A percentile compares a stretch with the other conserved stretches of the same genome.
Conservation (phyloP, 163 green algal genomes). For the Scenedesmus sp. region DNA sequence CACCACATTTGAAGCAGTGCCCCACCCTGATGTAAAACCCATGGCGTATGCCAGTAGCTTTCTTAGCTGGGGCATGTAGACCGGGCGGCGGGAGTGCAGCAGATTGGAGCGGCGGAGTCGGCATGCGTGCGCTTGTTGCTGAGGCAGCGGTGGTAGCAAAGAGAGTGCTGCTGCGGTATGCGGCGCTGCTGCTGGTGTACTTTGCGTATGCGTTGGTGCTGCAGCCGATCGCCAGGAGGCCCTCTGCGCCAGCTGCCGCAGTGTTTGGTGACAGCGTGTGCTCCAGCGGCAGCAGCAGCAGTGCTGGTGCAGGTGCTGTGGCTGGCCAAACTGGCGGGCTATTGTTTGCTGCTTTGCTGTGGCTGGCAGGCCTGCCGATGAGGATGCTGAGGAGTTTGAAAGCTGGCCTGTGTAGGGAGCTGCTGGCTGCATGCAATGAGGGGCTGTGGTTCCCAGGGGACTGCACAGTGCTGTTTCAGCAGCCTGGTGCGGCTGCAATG, state of each 20-base stretch:
- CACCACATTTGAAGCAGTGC: constrained; percentile 90
- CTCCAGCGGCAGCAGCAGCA: background rate
- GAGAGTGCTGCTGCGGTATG: background rate
- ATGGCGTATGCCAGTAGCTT: constrained; percentile 87
- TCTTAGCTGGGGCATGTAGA: constrained; percentile 51
- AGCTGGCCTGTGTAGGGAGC: background rate
- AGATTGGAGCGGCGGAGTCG: background rate
- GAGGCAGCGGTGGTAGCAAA: background rate
- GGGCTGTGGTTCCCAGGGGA: background rate
- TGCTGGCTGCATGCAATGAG: background rate
- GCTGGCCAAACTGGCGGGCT: background rate
- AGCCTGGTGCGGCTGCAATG: background rate
- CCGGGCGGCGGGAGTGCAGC: background rate
- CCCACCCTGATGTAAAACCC: constrained; percentile 91
- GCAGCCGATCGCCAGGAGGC: background rate
- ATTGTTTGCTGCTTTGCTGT: background rate
- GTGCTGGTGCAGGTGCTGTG: background rate
- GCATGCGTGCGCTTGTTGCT: background rate
- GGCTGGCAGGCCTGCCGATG: background rate
- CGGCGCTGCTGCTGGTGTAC: background rate
- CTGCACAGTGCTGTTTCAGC: background rate
- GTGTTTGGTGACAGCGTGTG: background rate
- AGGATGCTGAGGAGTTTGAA: background rate
- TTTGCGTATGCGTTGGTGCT: background rate
- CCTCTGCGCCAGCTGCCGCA: background rate